These are phyloP conservation scores for Stephania japonica DNA, from an alignment of 164 flowering plant species.

Conservation along the genomic window DNA sequence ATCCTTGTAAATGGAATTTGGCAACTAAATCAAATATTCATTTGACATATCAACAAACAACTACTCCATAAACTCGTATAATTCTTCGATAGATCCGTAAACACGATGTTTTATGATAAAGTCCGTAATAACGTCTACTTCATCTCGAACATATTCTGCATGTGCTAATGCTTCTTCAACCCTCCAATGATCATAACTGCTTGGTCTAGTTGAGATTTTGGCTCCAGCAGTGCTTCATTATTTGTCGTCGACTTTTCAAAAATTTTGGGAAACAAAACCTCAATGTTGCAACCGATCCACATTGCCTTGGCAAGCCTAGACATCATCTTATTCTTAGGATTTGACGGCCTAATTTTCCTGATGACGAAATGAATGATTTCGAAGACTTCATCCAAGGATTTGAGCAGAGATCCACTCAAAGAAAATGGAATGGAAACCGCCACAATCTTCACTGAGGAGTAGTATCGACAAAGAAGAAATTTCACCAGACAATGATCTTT, in stretches of 20 bases:
- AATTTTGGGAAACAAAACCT: neutral
- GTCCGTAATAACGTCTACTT: neutral
- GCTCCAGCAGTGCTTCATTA: no score
- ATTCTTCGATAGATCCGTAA: neutral
- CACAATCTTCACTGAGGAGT: neutral
- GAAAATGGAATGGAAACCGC: neutral
- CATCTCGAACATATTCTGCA: neutral
- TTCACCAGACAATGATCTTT: neutral
- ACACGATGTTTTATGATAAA: neutral
- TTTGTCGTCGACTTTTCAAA: neutral
- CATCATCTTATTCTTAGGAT: neutral
- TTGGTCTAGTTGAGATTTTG: neutral
- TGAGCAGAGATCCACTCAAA: neutral
- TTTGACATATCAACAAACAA: neutral
- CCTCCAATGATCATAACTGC: neutral
- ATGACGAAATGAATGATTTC: constrained; percentile 10
- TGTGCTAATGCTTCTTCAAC: neutral
- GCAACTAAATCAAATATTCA: neutral
- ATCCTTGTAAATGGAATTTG: neutral
- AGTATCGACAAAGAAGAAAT: constrained; percentile 7
- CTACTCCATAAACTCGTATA: neutral
- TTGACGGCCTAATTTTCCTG: neutral
- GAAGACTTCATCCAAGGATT: neutral
- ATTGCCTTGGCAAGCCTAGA: constrained; percentile 4
- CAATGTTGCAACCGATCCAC: neutral